phyloP scores from a whole-genome alignment of 2,329 filamentous ascomycete species.

The Gremmenia infestans region DNA sequence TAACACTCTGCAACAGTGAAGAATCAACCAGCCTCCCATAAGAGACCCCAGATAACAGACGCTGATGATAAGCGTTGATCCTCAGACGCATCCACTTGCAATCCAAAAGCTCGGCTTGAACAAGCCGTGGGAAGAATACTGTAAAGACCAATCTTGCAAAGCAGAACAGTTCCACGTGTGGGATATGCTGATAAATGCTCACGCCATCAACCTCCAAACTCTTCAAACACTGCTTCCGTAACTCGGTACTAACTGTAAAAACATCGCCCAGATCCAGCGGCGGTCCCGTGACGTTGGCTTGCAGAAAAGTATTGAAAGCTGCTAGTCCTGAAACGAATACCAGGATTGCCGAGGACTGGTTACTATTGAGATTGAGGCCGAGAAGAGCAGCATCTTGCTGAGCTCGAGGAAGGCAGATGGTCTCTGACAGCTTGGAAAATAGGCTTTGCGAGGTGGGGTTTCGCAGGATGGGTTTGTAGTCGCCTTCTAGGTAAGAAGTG shows the following conservation, averaged over 20 bases:
- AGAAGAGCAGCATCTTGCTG: slow-evolving; percentile 17
- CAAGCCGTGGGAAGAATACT: slow-evolving; percentile 27
- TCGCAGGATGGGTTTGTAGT: slow-evolving; percentile 28
- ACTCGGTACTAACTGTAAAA: slow-evolving; percentile 26
- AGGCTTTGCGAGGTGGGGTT: slow-evolving; percentile 26
- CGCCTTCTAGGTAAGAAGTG: slow-evolving; percentile 25
- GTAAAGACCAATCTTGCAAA: slow-evolving; percentile 56
- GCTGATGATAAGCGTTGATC: slow-evolving; percentile 68
- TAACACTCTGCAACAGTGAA: slow-evolving; percentile 53
- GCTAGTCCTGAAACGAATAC: slow-evolving; percentile 52
- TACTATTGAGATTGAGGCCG: slow-evolving; percentile 7
- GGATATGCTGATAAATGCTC: slow-evolving; percentile 78
- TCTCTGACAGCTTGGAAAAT: slow-evolving; percentile 20
- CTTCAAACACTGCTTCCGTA: slow-evolving; percentile 55
- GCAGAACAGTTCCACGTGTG: slow-evolving; percentile 77
- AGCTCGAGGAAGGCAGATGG: slow-evolving; percentile 8
- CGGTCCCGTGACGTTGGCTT: slow-evolving; percentile 84
- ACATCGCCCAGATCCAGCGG: slow-evolving; percentile 53
- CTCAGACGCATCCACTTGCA: slow-evolving; percentile 52
- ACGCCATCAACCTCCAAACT: slow-evolving; percentile 78
- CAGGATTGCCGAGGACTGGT: slow-evolving; percentile 10
- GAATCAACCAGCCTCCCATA: slow-evolving; percentile 44
- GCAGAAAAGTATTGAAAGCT: slow-evolving; percentile 73
- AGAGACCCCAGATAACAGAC: slow-evolving; percentile 44
- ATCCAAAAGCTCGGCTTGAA: slow-evolving; percentile 21